These are phyloP conservation scores for Penicillium sp. DNA, from an alignment of 2,329 filamentous ascomycete genomes.

Conservation along the genomic window DNA sequence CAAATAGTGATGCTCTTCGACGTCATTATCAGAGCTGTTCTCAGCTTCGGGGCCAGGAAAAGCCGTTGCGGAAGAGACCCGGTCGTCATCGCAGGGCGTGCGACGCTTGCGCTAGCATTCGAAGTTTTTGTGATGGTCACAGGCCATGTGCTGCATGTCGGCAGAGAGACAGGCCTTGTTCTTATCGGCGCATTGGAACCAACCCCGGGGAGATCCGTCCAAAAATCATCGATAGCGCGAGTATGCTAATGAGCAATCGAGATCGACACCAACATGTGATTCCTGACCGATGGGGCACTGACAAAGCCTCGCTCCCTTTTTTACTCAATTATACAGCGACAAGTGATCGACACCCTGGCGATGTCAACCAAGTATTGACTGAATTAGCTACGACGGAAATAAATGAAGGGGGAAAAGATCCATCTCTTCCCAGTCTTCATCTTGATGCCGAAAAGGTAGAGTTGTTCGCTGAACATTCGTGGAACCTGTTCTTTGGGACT, in stretches of 20 bases:
- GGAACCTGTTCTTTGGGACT: slow-evolving; percentile 18
- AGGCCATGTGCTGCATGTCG: slow-evolving; percentile 5
- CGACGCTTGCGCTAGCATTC: slow-evolving; percentile 13
- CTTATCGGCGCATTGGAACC: slow-evolving; percentile 7
- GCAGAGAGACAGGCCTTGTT: neutral
- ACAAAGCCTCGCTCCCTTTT: slow-evolving; percentile 17
- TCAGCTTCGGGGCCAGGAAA: slow-evolving; percentile 5
- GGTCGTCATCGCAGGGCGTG: slow-evolving; percentile 20
- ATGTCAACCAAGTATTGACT: slow-evolving; percentile 19
- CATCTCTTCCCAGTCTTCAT: slow-evolving; percentile 15
- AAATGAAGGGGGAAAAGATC: neutral
- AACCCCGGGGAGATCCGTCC: neutral
- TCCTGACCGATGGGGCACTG: neutral
- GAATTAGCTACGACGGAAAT: slow-evolving; percentile 14
- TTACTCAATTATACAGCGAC: slow-evolving; percentile 20
- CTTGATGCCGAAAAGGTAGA: neutral
- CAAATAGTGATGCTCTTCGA: slow-evolving; percentile 15
- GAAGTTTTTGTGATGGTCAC: slow-evolving; percentile 11
- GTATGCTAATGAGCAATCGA: slow-evolving; percentile 1
- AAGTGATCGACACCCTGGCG: slow-evolving; percentile 12
- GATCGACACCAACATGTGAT: neutral
- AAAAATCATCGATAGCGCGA: neutral
- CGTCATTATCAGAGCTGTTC: slow-evolving; percentile 19
- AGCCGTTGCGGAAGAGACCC: slow-evolving; percentile 1
- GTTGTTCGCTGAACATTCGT: slow-evolving; percentile 14